Percentiles rank a stretch among this genome's conserved stretches.
phyloP scores from a whole-genome alignment of 2,329 filamentous ascomycete species.

The Chrysoporthe cubensis region DNA sequence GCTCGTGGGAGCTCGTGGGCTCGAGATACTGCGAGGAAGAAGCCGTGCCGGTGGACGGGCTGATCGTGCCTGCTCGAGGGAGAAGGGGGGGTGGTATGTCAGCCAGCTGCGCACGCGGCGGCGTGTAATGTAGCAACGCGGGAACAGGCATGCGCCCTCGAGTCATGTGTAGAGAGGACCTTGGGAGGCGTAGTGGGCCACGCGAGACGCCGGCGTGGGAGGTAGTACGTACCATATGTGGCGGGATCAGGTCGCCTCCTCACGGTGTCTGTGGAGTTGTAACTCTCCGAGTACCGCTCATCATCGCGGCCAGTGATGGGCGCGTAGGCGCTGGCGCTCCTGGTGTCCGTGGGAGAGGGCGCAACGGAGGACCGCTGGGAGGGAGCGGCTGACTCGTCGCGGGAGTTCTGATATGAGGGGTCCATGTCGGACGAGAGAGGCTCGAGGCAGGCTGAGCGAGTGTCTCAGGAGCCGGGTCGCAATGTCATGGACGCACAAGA shows the following conservation, averaged over 20 bases:
- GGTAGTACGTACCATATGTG: slow-evolving; percentile 55
- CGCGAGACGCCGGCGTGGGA: slow-evolving; percentile 16
- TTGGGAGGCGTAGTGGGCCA: slow-evolving; percentile 16
- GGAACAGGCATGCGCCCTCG: slow-evolving; percentile 4
- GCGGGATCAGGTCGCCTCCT: slow-evolving; percentile 58
- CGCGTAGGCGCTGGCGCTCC: slow-evolving; percentile 45
- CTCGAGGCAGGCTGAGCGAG: slow-evolving; percentile 4
- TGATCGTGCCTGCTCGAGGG: slow-evolving; percentile 40
- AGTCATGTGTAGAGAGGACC: background rate
- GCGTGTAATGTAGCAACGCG: slow-evolving; percentile 9
- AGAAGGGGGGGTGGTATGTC: slow-evolving; percentile 29
- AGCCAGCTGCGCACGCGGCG: slow-evolving; percentile 9
- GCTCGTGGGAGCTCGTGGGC: slow-evolving; percentile 29
- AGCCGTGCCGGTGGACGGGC: slow-evolving; percentile 35
- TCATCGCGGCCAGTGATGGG: slow-evolving; percentile 46
- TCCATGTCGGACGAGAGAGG: slow-evolving; percentile 45
- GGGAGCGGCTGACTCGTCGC: slow-evolving; percentile 14
- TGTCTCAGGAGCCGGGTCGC: slow-evolving; percentile 14
- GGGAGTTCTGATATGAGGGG: slow-evolving; percentile 38
- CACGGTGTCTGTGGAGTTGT: slow-evolving; percentile 63
- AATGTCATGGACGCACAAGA: background rate
- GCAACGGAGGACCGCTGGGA: slow-evolving; percentile 37
- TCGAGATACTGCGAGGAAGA: slow-evolving; percentile 29
- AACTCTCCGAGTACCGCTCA: slow-evolving; percentile 52
- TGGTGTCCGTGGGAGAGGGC: slow-evolving; percentile 56